Percentiles rank a stretch among this genome's conserved stretches.
These are phyloP conservation scores for Penicillium sp. DNA, from an alignment of 2,329 filamentous ascomycete species.

Conservation along the genomic window DNA sequence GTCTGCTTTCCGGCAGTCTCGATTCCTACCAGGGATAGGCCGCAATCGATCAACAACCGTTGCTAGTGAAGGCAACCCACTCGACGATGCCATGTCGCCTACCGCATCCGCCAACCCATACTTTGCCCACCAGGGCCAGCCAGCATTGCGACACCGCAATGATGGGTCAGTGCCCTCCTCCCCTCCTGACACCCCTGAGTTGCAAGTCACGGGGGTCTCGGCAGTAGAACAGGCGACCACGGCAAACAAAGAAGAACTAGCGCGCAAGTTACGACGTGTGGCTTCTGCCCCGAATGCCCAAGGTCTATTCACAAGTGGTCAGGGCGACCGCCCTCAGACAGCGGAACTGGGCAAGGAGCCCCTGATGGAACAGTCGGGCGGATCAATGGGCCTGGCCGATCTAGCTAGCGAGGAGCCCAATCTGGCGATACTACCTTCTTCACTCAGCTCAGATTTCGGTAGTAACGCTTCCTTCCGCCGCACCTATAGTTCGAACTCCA, in stretches of 20 bases:
- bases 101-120: constrained; percentile 94
- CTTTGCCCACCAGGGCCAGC: constrained; percentile 91
- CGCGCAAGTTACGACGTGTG: constrained; percentile 82
- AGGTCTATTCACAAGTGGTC: constrained; percentile 64
- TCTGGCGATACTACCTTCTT: constrained; percentile 28
- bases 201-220: constrained; percentile 62
- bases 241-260: constrained; percentile 85
- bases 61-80: constrained; percentile 80
- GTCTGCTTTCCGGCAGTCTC: constrained; percentile 67
- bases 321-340: constrained; percentile 66
- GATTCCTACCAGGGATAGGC: constrained; percentile 78
- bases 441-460: constrained; percentile 48
- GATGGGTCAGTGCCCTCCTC: constrained; percentile 86
- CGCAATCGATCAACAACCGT: constrained; percentile 84
- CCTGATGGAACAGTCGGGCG: constrained; percentile 50
- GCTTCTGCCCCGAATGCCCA: constrained; percentile 96
- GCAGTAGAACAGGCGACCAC: constrained; percentile 60
- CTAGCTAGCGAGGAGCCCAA: constrained; percentile 24
- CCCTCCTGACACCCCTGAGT: constrained; percentile 76
- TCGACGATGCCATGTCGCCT: constrained; percentile 82
- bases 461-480: constrained; percentile 69
- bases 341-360: constrained; percentile 81
- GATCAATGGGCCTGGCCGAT: constrained; percentile 49
- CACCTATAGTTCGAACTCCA: constrained; percentile 98
- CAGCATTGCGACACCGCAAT: constrained; percentile 86